Evolutionary conservation across 2,329 filamentous ascomycete species (phyloP), one percentile per base, ranked within the genome.

Genomic region (Monilinia fructicola): DNA sequence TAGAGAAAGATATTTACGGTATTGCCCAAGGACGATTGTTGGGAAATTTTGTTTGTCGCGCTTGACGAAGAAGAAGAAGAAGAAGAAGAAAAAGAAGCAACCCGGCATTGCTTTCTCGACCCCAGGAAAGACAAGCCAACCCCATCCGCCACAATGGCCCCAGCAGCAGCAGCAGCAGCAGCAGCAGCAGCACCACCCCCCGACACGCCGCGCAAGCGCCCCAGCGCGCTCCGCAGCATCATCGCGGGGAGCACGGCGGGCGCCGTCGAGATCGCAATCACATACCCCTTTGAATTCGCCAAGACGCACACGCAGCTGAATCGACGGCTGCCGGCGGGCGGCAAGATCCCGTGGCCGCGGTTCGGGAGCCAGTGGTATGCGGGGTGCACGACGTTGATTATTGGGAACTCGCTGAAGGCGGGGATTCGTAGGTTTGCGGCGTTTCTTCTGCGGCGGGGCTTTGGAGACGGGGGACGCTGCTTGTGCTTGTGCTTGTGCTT

Each of bases 351-450:
- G 64, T 97, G 92, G 91, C 95, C 95, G 54, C 91, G 92, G 14
- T 98, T 98, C 75, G 95, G 95, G 59, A 83, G 81, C 73, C 92
- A 96, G 78, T 99, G 95, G 95, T 99, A 99, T 78, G 94, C 95
- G 16, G 95, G 95, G 48, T 99, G 95, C 81, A 98, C 95, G 56
- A 98, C 95, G 38, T 81, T 97, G 77, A 96, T 99, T 68, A 92
- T 98, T 72, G 95, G 95, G 69, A 99, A 99, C 80, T 96, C 93
- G 64, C 84, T 95, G 77, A 99, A 99, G 82, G 95, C 95, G 48
- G 95, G 93, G 68, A 96, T 98, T 70, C 89, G 93, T 93, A 50
- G 21, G 23, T 38, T 40, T 35, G 31, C 31, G 31, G 4, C 31
- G 31, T 35, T 35, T n/a, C n/a, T n/a, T n/a, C n/a, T n/a, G n/a